Evolutionary conservation across 305 asterid species (phyloP).

Genomic region (Fraxinus sp.): DNA sequence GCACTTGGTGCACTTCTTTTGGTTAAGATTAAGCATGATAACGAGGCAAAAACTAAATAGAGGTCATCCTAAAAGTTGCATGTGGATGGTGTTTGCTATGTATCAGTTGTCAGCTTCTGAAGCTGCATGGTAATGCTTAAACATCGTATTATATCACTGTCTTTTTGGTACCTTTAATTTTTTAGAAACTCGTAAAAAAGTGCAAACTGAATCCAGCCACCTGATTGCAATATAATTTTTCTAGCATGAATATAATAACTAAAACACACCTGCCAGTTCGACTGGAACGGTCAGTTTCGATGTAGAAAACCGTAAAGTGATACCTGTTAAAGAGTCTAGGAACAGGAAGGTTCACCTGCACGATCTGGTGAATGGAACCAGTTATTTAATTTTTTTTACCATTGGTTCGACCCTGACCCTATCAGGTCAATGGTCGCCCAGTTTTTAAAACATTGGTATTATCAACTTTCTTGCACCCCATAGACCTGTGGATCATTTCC

Average conservation of each 20-base stretch:
- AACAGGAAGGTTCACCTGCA: neutral
- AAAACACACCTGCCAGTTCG: neutral
- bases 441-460: neutral
- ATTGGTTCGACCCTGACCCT: neutral
- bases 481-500: neutral
- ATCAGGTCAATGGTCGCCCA: neutral
- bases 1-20: neutral
- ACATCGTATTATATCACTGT: neutral
- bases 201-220: neutral
- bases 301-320: neutral
- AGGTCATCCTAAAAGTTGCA: slow-evolving; percentile 1
- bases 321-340: neutral
- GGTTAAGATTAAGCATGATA: slow-evolving; percentile 7
- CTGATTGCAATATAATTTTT: neutral
- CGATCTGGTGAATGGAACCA: neutral
- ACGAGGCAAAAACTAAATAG: neutral
- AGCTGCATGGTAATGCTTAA: slow-evolving; percentile 1
- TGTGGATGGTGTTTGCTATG: neutral
- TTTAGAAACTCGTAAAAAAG: neutral
- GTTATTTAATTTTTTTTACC: neutral
- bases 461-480: neutral
- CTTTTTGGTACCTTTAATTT: neutral
- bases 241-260: neutral
- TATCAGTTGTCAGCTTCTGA: neutral
- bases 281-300: neutral